A percentile compares a stretch with the other conserved stretches of the same genome.
These are phyloP conservation scores for Leucocoprinus birnbaumii DNA, from an alignment of 768 basidiomycete species.

Conservation along the genomic window DNA sequence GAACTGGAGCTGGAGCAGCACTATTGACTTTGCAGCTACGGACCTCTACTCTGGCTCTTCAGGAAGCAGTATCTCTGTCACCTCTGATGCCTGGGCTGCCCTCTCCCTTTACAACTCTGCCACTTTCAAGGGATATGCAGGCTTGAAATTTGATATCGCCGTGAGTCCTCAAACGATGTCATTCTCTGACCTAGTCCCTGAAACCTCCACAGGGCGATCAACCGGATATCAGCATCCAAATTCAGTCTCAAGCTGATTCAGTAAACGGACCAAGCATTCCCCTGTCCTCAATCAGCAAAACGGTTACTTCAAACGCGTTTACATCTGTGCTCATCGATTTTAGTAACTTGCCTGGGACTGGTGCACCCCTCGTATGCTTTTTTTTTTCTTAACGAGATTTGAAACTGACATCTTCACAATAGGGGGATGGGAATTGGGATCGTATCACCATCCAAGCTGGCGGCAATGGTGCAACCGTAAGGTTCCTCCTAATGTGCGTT, in stretches of 20 bases:
- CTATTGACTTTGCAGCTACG: constrained; percentile 40
- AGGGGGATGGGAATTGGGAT: constrained; percentile 45
- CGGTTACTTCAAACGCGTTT: constrained; percentile 33
- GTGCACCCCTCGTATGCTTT: constrained; percentile 30
- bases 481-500: constrained; percentile 8
- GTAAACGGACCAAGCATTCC: constrained; percentile 35
- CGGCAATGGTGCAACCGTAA: constrained; percentile 39
- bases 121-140: constrained; percentile 40
- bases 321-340: constrained; percentile 48
- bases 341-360: constrained; percentile 39
- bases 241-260: constrained; percentile 37
- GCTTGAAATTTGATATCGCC: constrained; percentile 49
- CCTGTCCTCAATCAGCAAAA: constrained; percentile 38
- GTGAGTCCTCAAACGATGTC: constrained; percentile 29
- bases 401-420: not conserved
- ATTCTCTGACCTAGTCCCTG: too few species aligned
- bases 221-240: constrained; percentile 39
- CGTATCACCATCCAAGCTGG: constrained; percentile 47
- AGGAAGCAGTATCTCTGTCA: constrained; percentile 41
- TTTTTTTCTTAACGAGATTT: not conserved
- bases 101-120: constrained; percentile 38
- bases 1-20: constrained; percentile 50
- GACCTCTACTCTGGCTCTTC: constrained; percentile 38
- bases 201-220: constrained; percentile 38
- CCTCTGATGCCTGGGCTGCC: constrained; percentile 39